Evolutionary conservation across 2,329 filamentous ascomycete genomes (phyloP), one percentile per base, ranked within the genome.

Genomic region (Talaromyces albobiverticillius): DNA sequence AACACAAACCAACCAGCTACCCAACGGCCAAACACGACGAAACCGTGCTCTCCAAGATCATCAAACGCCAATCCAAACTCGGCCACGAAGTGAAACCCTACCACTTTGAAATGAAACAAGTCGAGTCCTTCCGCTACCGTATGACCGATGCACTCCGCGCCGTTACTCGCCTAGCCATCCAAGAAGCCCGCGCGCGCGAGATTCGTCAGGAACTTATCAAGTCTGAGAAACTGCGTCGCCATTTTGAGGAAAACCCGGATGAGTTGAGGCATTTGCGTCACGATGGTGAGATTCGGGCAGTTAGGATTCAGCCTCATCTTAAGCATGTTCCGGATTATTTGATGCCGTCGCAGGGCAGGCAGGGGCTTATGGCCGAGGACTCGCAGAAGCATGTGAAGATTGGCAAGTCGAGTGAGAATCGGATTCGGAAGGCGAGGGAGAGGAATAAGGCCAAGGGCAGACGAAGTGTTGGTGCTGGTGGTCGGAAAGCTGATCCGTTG

Each of bases 211-310:
- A 97, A 71, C 79, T 99, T 11, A 79, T 96, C 63, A 95, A 95
- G 76, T 93, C 88, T 60, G 93, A 97, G 67, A 96, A 96, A 73
- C 77, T 99, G 52, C 92, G 94, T 73, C 82, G 91, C 49, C 90
- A 97, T 77, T 99, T 97, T 66, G 94, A 97, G 68, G 94, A 99
- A 72, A 96, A 99, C 69, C 94, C 94, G 0, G 85, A 87, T 29
- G 93, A 97, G 67, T 76, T 97, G 60, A 83, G 85, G 34, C 90
- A 96, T 68, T 78, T 97, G 61, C 84, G 93, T 23, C 94, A 99
- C 68, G 94, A 99, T 68, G 87, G 86, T 34, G 93, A 96, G 70
- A 79, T 95, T 54, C 83, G 91, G 57, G 86, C 91, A 22, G 90
- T 92, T 13, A 80, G 89, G 56, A 85, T 91, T 43, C 92, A 97